Conservation (phyloP, 177 flowering plant genomes). For the Viscum album region DNA sequence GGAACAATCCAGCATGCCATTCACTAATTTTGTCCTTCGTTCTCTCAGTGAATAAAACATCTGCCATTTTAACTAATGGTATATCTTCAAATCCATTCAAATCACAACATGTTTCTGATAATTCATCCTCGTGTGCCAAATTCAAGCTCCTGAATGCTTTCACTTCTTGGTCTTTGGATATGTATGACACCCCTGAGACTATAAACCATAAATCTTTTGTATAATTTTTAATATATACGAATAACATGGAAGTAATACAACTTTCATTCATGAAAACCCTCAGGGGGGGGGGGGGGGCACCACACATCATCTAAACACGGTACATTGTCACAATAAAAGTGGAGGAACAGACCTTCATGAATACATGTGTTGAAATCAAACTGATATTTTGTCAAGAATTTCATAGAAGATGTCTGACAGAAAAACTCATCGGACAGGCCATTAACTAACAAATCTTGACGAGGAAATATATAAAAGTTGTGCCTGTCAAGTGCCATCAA, state of each 20-base stretch:
- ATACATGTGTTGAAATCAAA: constrained; percentile 91
- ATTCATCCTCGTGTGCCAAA: constrained; percentile 22
- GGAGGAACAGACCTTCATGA: constrained; percentile 50
- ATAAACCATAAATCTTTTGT: constrained; percentile 30
- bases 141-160: constrained; percentile 38
- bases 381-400: constrained; percentile 74
- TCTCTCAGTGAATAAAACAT: constrained; percentile 66
- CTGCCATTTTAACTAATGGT: constrained; percentile 39
- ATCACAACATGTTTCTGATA: constrained; percentile 14
- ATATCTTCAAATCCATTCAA: constrained; percentile 25
- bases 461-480: constrained; percentile 83
- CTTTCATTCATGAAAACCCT: background rate
- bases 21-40: constrained; percentile 49
- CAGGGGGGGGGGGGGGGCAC: no score
- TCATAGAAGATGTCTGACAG: constrained; percentile 79
- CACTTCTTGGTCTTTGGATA: constrained; percentile 85
- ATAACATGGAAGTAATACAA: background rate
- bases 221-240: background rate
- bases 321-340: background rate
- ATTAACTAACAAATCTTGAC: constrained; percentile 48
- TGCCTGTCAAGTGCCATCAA: constrained; percentile 37
- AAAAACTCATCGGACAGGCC: constrained; percentile 53
- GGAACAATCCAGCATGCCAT: constrained; percentile 54
- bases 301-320: no score
- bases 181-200: constrained; percentile 88